A percentile compares a stretch with the other conserved stretches of the same genome.
phyloP scores from a whole-genome alignment of 805 yeast species.

The Metschnikowia colocasiae region DNA sequence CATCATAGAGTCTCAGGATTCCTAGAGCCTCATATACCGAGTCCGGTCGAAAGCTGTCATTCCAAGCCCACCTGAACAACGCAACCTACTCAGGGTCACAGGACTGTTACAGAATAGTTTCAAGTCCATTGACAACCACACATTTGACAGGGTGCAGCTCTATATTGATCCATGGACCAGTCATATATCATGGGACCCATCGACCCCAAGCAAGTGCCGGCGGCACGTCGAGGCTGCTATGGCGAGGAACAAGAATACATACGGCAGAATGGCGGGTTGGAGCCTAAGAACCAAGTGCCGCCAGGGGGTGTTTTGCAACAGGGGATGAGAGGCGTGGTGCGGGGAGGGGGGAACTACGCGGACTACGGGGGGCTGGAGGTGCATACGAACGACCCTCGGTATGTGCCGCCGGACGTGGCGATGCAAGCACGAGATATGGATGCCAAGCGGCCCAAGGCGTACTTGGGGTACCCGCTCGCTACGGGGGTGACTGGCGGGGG shows the following conservation, averaged over 20 bases:
- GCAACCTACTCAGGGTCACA: too few species aligned
- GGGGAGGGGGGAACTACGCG: background rate
- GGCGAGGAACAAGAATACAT: conserved; percentile 15
- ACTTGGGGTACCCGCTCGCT: conserved; percentile 12
- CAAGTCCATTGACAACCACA: too few species aligned
- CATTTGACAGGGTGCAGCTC: too few species aligned
- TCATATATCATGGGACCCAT: conserved; percentile 13
- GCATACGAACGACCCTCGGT: conserved; percentile 15
- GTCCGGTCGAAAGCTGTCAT: too few species aligned
- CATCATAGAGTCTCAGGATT: too few species aligned
- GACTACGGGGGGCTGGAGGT: conserved; percentile 6
- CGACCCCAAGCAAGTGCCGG: conserved; percentile 10
- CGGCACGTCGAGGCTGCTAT: conserved; percentile 12
- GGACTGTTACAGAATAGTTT: too few species aligned
- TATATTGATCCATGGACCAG: conserved; percentile 21
- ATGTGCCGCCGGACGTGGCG: conserved; percentile 15
- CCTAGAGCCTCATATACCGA: too few species aligned
- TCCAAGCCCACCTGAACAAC: too few species aligned
- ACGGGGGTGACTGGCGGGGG: background rate
- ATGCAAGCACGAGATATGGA: conserved; percentile 14
- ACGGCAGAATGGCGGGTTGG: conserved; percentile 11
- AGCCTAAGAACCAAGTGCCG: conserved; percentile 16
- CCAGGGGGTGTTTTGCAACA: conserved; percentile 13
- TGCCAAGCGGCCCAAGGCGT: conserved; percentile 14
- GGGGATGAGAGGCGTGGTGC: background rate